Evolutionary conservation across 495 filamentous ascomycete species (phyloP), one percentile per base, ranked within the genome.

Genomic region (Rusavskia elegans): DNA sequence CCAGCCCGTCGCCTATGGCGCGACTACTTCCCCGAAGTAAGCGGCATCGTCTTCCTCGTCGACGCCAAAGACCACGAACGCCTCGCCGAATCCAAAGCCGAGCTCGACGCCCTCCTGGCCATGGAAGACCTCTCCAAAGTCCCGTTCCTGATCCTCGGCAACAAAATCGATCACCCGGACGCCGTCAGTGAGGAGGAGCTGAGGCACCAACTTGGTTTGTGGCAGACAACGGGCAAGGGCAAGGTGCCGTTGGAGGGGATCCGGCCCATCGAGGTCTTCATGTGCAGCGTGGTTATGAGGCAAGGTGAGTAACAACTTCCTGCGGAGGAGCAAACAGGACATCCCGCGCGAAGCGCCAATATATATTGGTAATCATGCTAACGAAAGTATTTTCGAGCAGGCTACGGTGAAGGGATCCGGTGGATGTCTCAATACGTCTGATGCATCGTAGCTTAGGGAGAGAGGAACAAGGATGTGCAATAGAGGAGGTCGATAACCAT

Each of bases 131-230:
- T 94, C 23, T 67, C 77, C 56, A 95, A 93, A 76, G 89, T 96
- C 21, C 92, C 92, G 52, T 96, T 96, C 68, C 77, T 95, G 45
- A 75, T 98, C 42, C 80, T 98, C 53, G 92, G 90, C 53, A 97
- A 98, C 77, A 98, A 97, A 80, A 98, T 96, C 67, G 90, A 98
- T 66, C 89, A 97, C 71, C 88, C 90, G 37, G 83, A 94, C 57
- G 90, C 90, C 54, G 82, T 95, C 46, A 85, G 81, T 57, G 90
- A 98, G 78, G 90, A 97, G 58, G 87, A 96, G 68, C 77, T 96
- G 58, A 77, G 92, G 59, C 79, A 87, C 64, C 83, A 87, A 64
- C 71, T 97, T 48, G 92, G 92, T 51, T 68, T 97, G 62, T 95
- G 88, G 69, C 88, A 96, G 72, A 97, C 89, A 29, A 96, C 92